phyloP scores from a whole-genome alignment of 768 basidiomycete species.

The Trametes maxima region DNA sequence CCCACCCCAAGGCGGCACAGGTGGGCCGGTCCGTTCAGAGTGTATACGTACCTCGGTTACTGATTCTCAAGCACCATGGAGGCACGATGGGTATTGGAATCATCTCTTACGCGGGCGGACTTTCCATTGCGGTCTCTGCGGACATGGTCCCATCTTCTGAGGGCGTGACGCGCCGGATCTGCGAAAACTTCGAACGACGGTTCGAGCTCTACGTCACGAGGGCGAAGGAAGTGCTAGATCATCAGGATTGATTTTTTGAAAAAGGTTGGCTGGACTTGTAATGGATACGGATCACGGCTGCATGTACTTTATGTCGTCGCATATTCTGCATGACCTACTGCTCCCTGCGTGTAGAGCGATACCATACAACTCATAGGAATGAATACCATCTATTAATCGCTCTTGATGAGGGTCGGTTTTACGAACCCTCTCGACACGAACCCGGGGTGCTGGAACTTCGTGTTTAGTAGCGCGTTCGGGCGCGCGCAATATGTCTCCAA shows the following conservation, averaged over 20 bases:
- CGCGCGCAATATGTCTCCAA: no score
- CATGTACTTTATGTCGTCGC: no score
- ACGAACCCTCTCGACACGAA: no score
- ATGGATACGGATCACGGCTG: no score
- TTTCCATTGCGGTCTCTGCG: constrained; percentile 28
- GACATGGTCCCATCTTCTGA: constrained; percentile 23
- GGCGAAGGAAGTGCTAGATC: constrained; percentile 26
- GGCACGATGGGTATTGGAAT: constrained; percentile 30
- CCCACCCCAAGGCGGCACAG: constrained; percentile 29
- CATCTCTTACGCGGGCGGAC: constrained; percentile 30
- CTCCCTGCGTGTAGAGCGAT: no score
- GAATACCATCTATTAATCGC: no score
- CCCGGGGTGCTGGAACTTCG: no score
- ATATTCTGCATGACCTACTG: no score
- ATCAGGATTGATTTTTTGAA: constrained; percentile 14
- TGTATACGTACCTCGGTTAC: neutral
- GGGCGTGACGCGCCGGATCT: constrained; percentile 26
- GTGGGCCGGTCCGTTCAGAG: neutral
- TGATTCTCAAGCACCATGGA: neutral
- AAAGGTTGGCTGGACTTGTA: no score
- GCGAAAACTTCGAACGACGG: constrained; percentile 26
- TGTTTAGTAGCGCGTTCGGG: no score
- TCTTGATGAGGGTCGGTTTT: no score
- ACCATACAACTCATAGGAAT: no score
- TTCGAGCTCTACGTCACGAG: constrained; percentile 27